phyloP scores from a whole-genome alignment of 2,329 filamentous ascomycete species.

The Epichloe festucae region DNA sequence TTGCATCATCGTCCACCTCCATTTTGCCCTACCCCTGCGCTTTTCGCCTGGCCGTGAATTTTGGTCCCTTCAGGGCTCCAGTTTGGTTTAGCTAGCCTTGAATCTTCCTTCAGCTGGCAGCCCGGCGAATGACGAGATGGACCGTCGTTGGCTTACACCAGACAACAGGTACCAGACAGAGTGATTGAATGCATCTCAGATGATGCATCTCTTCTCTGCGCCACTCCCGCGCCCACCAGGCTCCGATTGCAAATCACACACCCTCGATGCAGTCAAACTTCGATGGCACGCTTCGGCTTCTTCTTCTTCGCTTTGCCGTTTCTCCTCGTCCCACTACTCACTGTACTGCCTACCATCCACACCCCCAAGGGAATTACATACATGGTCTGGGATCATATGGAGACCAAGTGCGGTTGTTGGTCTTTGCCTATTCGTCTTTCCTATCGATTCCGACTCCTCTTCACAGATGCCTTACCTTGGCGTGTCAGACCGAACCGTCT shows the following conservation, averaged over 20 bases:
- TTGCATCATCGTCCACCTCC: neutral
- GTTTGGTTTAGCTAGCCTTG: too few species aligned
- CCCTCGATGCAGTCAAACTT: neutral
- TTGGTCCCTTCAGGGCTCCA: neutral
- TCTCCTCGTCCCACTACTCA: neutral
- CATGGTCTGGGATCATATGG: conserved; percentile 6
- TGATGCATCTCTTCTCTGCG: conserved; percentile 2
- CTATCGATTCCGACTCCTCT: neutral
- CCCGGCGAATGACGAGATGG: neutral
- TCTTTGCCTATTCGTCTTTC: neutral
- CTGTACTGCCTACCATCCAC: conserved; percentile 5
- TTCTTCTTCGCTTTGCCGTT: neutral
- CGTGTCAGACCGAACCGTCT: conserved; percentile 10
- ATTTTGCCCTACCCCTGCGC: neutral
- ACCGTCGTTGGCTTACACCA: neutral
- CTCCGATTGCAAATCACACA: neutral
- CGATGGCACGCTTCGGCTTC: neutral
- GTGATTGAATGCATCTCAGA: neutral
- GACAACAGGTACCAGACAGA: too few species aligned
- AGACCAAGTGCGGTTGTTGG: conserved; percentile 4
- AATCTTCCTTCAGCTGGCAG: neutral
- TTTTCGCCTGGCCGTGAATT: neutral
- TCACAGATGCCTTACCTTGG: neutral
- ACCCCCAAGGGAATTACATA: conserved; percentile 6
- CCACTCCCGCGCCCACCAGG: neutral